Evolutionary conservation across 108 stramenopile genomes (phyloP), one percentile per base, ranked within the genome.

Genomic region (Thalassiosira profunda): DNA sequence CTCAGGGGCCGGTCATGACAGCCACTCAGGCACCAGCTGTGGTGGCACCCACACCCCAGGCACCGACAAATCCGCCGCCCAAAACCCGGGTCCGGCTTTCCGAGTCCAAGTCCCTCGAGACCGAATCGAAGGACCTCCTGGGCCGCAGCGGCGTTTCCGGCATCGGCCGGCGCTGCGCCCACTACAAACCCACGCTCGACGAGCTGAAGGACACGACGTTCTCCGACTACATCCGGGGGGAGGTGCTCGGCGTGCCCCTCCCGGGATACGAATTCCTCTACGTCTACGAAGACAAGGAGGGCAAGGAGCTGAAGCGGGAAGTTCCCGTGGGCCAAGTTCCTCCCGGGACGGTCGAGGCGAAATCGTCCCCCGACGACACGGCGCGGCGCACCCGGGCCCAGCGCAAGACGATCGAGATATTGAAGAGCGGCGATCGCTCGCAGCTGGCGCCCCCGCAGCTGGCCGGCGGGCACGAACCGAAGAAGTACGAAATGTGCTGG

Each of bases 181-280:
- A 58, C 24, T 86, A 89, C 77, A 58, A 60, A 5, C 92, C 92
- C 6, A 80, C 86, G 5, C 36, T 91, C 25, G 84, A 84, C 21
- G 84, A 88, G 52, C 47, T 94, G 14, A 74, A 79, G 29, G 67
- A 73, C 25, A 62, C 57, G 0, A 63, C 85, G 23, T 94, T 94
- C 54, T 85, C 87, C 0, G 89, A 94, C 42, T 94, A 87, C 42
- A 70, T 94, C 26, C 82, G 92, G 2, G 68, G 84, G 30, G 76
- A 81, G 33, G 68, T 94, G 18, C 58, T 94, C 37, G 59, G 57
- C 3, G 62, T 81, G 45, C 83, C 87, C 14, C 43, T 80, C 23
- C 76, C 76, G 21, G 76, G 76, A n/a, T 76, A 63, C 41, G 76
- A 76, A 28, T 76, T 76, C 28, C 52, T 76, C 0, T 76, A 76